Base-by-base conservation (phyloP, 169 alveolate species). In the Eimeria acervulina region DNA sequence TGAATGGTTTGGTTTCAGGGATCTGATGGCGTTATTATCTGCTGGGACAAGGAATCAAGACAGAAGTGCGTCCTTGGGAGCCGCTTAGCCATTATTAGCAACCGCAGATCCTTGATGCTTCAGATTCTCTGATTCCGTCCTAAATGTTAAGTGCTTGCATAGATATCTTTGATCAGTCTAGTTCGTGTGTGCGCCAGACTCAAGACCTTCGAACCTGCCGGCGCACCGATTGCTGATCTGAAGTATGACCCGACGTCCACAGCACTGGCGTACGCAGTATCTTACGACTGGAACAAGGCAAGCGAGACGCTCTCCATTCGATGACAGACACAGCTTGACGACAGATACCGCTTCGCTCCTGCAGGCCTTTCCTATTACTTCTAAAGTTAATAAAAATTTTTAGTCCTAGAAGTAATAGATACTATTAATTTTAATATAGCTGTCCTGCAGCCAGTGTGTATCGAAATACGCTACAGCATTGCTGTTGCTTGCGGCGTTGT, bases 251-350 rank as follows among this genome's bases (percentile, higher is more conserved):
- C 95, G 12, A 87, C 94, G 21, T 84, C 84, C 68, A 85, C 84
- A 38, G 85, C 92, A 13, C 70, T 95, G 61, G 96, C 96, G 26
- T 95, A 95, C 59, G 96, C 96, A 13, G 95, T 89, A 21, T 87
- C 95, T 21, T 95, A 95, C 92, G 96, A 95, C 55, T 95, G 96
- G 96, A 55, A 68, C 66, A 95, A 95, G 96, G 96, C 66, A 72
- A 33, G 90, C 10, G 55, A 31, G 72, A n/a, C 40, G 42, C 6
- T 76, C 87, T 13, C 68, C 26, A 42, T 23, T 42, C 26, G 68
- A 44, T 42, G 68, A 44, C 59, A 76, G 61, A 76, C 38, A 36
- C 84, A 26, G 52, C 28, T 33, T 6, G 0, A 42, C 40, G 4
- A 63, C 51, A 36, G 40, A 47, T 36, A 0, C 47, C 84, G 28